Evolutionary conservation across 208 protist species (phyloP), one percentile per base, ranked within the genome.

Genomic region (Acanthamoeba polyphaga): DNA sequence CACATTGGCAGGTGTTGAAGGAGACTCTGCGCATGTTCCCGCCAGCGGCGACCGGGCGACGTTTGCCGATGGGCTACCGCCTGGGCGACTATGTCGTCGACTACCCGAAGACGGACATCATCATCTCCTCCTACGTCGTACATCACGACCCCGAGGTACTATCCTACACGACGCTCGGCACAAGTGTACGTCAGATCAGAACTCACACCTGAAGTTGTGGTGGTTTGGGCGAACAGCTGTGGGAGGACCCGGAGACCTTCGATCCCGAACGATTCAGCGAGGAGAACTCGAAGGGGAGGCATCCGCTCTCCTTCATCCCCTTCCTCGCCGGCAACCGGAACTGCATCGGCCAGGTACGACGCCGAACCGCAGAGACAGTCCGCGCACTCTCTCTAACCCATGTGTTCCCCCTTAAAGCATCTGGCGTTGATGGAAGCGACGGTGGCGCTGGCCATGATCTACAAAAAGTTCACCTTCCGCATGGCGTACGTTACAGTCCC

Each of bases 301-400:
- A 95, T 32, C 92, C 95, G 64, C 88, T 87, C 17, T 46, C 92
- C 9, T 93, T 92, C 85, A 70, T 96, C 29, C 93, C 95, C n/a
- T 96, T 96, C 93, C 85, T 84, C 15, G 95, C 95, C 24, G 95
- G 95, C 22, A 72, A 87, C n/a, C 43, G 95, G 5, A 94, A 72
- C 72, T 87, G 89, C 82, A 96, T 95, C 27, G 95, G 95, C 27
- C 95, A 91, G 38, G 78, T 89, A 49, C 43, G 88, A 80, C 94
- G 66, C 53, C 38, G 38, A n/a, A 1, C n/a, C 38, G 1, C 38
- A 38, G 38, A 38, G 38, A 38, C 1, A 3, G 3, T 13, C 24
- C 82, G 4, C 78, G 22, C 78, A n/a, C 38, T 3, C 38, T 38
- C 38, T 38, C 38, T 38, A 38, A 38, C 38, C 38, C 38, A 38